A percentile compares a stretch with the other conserved stretches of the same genome.
Conservation (phyloP, 768 basidiomycete species). For the Clavulina sp. region DNA sequence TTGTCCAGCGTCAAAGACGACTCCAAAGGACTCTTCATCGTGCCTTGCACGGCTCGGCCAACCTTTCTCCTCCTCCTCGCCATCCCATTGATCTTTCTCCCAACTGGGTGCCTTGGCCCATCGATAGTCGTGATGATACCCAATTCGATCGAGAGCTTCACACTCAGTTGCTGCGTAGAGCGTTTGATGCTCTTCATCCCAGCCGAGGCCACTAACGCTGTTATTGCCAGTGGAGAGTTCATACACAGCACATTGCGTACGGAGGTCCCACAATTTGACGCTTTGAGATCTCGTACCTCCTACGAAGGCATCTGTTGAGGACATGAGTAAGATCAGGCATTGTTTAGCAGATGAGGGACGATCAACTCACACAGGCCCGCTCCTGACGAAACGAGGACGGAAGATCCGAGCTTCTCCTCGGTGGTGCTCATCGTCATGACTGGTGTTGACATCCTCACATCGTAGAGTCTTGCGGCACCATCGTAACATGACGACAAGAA, state of each 20-base stretch:
- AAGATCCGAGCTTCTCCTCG: background rate
- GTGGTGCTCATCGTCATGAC: background rate
- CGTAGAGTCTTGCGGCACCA: background rate
- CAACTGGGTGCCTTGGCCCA: background rate
- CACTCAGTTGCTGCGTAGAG: background rate
- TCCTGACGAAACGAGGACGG: background rate
- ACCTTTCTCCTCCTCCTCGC: background rate
- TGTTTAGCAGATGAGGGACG: background rate
- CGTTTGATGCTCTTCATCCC: background rate
- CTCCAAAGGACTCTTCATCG: background rate
- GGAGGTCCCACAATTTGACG: background rate
- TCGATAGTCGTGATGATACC: background rate
- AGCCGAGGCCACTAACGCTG: background rate
- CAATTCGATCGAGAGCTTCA: background rate
- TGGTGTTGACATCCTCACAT: background rate
- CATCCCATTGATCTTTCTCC: background rate
- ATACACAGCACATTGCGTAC: background rate
- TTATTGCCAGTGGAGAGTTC: background rate
- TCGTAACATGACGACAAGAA: background rate
- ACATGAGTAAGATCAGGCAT: background rate
- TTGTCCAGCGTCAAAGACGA: background rate
- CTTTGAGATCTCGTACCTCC: background rate
- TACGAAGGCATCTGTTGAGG: background rate
- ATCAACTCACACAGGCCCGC: background rate
- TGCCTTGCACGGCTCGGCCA: background rate